Conservation (phyloP, 345 rosid genomes). For the Bruguiera parviflora region DNA sequence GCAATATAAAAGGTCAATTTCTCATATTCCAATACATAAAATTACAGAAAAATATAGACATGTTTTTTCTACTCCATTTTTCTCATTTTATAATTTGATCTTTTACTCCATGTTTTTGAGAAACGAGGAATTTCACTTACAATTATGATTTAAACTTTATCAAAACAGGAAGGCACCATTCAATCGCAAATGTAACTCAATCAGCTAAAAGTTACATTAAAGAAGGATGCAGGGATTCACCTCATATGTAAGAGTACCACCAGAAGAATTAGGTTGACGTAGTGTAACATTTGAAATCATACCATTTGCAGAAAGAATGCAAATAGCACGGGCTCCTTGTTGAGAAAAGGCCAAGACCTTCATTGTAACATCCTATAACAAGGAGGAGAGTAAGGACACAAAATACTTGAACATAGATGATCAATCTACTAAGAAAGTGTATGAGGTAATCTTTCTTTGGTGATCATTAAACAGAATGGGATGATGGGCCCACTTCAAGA, state of each 20-base stretch:
- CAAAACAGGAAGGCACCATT: no score
- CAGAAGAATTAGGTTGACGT: conserved; percentile 74
- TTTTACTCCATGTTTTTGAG: no score
- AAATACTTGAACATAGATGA: not conserved
- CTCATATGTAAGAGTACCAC: conserved; percentile 95
- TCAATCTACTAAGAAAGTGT: not conserved
- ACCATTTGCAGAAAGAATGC: conserved; percentile 85
- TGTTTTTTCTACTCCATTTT: no score
- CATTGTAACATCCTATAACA: conserved; percentile 80
- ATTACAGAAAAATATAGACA: not conserved
- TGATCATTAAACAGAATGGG: not conserved
- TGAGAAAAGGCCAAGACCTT: conserved; percentile 88
- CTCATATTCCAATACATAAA: not conserved
- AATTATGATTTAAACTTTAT: no score
- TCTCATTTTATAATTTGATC: no score
- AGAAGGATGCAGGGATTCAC: conserved; percentile 33
- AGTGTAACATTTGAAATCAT: conserved; percentile 84
- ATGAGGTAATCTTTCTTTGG: not conserved
- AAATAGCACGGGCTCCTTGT: conserved; percentile 77
- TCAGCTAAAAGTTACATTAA: not conserved
- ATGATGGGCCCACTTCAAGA: not conserved
- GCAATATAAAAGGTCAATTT: not conserved
- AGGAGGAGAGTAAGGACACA: conserved; percentile 4
- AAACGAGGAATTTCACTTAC: no score
- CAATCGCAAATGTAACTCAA: not conserved